These are phyloP conservation scores for Conoideocrella luteorostrata DNA, from an alignment of 2,329 filamentous ascomycete species.

Conservation along the genomic window DNA sequence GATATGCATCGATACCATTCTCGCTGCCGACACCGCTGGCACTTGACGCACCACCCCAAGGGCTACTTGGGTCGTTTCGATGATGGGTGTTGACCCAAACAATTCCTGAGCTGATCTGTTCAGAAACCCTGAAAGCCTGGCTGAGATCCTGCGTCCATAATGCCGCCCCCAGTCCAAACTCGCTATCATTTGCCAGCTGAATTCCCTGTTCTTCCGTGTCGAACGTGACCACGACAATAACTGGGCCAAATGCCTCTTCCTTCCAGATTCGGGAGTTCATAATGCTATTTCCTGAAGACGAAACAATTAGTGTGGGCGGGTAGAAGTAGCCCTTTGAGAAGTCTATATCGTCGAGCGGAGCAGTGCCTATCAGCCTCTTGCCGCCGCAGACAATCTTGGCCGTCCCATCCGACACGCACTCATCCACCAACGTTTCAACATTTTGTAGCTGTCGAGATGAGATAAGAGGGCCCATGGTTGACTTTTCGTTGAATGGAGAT, in stretches of 20 bases:
- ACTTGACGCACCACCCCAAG: slow-evolving; percentile 60
- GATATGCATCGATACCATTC: slow-evolving; percentile 61
- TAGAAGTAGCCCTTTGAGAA: slow-evolving; percentile 65
- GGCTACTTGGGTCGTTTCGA: slow-evolving; percentile 64
- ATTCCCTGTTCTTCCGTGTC: slow-evolving; percentile 67
- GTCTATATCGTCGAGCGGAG: slow-evolving; percentile 43
- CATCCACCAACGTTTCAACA: slow-evolving; percentile 58
- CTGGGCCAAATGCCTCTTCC: slow-evolving; percentile 79
- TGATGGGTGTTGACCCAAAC: slow-evolving; percentile 58
- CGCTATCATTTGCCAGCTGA: slow-evolving; percentile 63
- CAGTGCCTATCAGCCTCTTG: slow-evolving; percentile 38
- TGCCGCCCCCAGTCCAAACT: slow-evolving; percentile 70
- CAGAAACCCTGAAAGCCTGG: slow-evolving; percentile 69
- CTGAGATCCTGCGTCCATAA: slow-evolving; percentile 71
- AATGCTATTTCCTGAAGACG: slow-evolving; percentile 51
- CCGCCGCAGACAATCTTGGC: slow-evolving; percentile 38
- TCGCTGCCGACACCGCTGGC: slow-evolving; percentile 65
- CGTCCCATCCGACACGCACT: slow-evolving; percentile 50
- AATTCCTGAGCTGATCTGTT: slow-evolving; percentile 61
- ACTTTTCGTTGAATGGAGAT: slow-evolving; percentile 46
- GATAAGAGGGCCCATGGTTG: slow-evolving; percentile 59
- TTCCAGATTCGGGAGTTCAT: slow-evolving; percentile 64
- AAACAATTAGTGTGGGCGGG: slow-evolving; percentile 65
- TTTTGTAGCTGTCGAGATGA: slow-evolving; percentile 57
- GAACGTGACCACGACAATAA: slow-evolving; percentile 70